These are phyloP conservation scores for Brachypodium distachyon DNA, from an alignment of 202 grass and related monocot species.

Conservation along the genomic window DNA sequence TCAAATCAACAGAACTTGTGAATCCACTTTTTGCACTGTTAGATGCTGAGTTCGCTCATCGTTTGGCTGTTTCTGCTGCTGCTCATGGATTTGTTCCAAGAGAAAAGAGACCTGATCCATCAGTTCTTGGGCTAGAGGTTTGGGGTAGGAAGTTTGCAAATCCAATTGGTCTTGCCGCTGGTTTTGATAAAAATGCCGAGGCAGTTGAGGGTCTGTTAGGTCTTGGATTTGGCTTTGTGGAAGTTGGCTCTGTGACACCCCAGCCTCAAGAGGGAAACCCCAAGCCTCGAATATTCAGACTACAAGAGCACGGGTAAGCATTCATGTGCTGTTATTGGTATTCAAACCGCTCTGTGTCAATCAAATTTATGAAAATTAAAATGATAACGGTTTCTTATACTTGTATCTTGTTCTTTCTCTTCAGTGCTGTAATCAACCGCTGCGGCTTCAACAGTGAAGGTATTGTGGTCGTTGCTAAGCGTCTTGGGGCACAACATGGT, in stretches of 20 bases:
- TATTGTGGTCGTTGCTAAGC: slow-evolving; percentile 88
- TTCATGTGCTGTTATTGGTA: neutral
- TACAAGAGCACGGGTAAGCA: slow-evolving; percentile 69
- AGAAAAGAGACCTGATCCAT: slow-evolving; percentile 87
- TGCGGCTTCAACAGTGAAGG: slow-evolving; percentile 96
- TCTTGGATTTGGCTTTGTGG: slow-evolving; percentile 93
- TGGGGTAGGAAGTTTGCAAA: slow-evolving; percentile 91
- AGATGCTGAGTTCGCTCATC: slow-evolving; percentile 88
- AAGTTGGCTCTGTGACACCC: slow-evolving; percentile 96
- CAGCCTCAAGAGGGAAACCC: slow-evolving; percentile 91
- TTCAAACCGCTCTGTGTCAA: neutral
- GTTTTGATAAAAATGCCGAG: slow-evolving; percentile 98
- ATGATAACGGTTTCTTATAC: slow-evolving; percentile 3
- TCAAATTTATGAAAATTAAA: neutral
- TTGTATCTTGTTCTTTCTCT: slow-evolving; percentile 16
- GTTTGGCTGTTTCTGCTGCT: slow-evolving; percentile 70
- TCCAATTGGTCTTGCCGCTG: slow-evolving; percentile 89
- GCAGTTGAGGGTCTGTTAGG: slow-evolving; percentile 87
- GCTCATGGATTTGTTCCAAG: slow-evolving; percentile 74
- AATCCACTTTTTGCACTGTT: slow-evolving; percentile 85
- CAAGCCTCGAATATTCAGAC: slow-evolving; percentile 88
- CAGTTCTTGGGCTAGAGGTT: slow-evolving; percentile 67
- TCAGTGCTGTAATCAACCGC: slow-evolving; percentile 83
- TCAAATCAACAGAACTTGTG: slow-evolving; percentile 65
- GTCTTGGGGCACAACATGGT: slow-evolving; percentile 94